Percentiles rank a stretch among this genome's conserved stretches.
These are phyloP conservation scores for Arthrinium puccinioides DNA, from an alignment of 2,329 filamentous ascomycete species.

Conservation along the genomic window DNA sequence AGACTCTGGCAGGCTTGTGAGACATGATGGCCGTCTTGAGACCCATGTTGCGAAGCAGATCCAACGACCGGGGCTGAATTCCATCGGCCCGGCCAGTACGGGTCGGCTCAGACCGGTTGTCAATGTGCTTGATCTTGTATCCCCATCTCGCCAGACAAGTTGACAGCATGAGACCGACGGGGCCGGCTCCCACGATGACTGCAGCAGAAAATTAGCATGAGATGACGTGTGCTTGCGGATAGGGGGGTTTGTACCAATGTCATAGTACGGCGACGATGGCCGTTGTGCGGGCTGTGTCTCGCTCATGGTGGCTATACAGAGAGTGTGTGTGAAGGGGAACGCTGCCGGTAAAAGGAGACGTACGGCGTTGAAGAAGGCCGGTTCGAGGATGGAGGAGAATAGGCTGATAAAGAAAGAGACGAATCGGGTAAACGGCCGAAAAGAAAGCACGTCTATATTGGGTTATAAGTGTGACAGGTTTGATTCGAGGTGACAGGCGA, in stretches of 20 bases:
- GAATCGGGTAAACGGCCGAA: background rate
- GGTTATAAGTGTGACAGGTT: background rate
- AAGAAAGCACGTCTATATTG: constrained; percentile 2
- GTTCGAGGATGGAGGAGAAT: background rate
- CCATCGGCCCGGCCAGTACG: constrained; percentile 81
- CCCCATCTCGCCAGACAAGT: constrained; percentile 87
- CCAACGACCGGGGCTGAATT: constrained; percentile 83
- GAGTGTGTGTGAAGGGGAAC: background rate
- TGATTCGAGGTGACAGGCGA: background rate
- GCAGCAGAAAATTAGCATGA: constrained; percentile 18
- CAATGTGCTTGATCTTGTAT: constrained; percentile 91
- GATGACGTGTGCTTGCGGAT: background rate
- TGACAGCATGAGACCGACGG: constrained; percentile 80
- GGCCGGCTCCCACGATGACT: constrained; percentile 86
- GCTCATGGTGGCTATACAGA: constrained; percentile 10
- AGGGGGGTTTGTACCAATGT: constrained; percentile 29
- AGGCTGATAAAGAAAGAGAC: constrained; percentile 1
- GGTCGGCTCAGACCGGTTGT: constrained; percentile 81
- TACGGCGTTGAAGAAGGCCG: background rate
- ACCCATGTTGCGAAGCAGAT: constrained; percentile 83
- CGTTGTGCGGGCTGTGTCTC: constrained; percentile 12
- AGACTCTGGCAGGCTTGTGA: constrained; percentile 79
- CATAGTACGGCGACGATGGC: constrained; percentile 25
- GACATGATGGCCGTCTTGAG: constrained; percentile 85
- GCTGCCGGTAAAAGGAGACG: background rate